Evolutionary conservation across 345 rosid genomes (phyloP).

Genomic region (Bruguiera sexangula): DNA sequence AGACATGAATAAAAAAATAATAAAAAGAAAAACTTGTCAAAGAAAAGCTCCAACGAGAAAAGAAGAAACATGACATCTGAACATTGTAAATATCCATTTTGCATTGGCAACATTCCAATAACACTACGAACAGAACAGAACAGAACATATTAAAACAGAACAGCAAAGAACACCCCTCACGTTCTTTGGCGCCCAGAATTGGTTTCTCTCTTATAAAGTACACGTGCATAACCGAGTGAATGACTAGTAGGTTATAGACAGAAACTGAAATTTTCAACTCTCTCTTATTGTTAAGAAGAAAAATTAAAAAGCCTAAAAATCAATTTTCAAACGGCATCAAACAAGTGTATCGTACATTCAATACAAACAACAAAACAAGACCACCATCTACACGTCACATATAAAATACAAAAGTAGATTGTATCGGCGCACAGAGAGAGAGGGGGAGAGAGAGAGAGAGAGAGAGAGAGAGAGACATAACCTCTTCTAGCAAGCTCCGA

Average conservation of each 20-base stretch:
- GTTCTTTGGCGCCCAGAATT: background rate
- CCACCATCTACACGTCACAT: background rate
- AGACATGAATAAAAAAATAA: background rate
- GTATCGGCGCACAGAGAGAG: background rate
- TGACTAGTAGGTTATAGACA: background rate
- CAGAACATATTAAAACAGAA: too few species aligned
- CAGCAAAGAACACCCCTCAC: background rate
- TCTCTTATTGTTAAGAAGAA: background rate
- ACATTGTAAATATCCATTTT: background rate
- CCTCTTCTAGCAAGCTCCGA: slow-evolving; percentile 69
- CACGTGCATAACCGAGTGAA: background rate
- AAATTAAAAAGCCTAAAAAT: too few species aligned
- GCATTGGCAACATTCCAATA: background rate
- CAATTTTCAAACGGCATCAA: background rate
- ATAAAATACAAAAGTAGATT: background rate
- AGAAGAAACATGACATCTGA: background rate
- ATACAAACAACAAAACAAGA: background rate
- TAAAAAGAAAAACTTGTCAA: background rate
- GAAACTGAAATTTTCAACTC: background rate
- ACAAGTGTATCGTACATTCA: background rate
- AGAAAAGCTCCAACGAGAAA: background rate
- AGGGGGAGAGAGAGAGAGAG: background rate
- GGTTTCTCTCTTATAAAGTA: background rate
- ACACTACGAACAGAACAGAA: background rate
- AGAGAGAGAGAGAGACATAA: slow-evolving; percentile 9